These are phyloP conservation scores for Podaxis rugospora DNA, from an alignment of 768 basidiomycete genomes.

Conservation along the genomic window DNA sequence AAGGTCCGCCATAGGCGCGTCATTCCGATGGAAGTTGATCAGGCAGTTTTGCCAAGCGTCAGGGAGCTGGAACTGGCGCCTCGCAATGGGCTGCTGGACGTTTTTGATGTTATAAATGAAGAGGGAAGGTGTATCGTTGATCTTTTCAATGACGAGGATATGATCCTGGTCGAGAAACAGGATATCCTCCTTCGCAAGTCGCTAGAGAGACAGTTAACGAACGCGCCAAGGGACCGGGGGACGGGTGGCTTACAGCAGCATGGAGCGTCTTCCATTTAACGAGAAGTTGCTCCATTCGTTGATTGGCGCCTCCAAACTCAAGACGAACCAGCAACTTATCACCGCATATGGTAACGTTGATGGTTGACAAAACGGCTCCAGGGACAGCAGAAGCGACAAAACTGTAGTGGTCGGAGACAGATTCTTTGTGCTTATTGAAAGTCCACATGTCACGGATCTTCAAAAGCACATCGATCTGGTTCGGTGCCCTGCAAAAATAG, in stretches of 20 bases:
- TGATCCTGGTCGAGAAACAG: conserved; percentile 40
- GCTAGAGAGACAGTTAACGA: conserved; percentile 27
- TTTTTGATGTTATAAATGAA: conserved; percentile 44
- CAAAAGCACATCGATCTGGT: conserved; percentile 38
- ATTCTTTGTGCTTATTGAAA: conserved; percentile 45
- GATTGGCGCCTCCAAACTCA: conserved; percentile 29
- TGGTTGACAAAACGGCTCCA: conserved; percentile 29
- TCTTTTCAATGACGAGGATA: conserved; percentile 37
- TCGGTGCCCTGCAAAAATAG: conserved; percentile 30
- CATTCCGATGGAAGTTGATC: conserved; percentile 46
- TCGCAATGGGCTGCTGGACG: conserved; percentile 33
- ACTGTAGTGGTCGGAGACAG: conserved; percentile 10
- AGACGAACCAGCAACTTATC: conserved; percentile 39
- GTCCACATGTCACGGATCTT: conserved; percentile 53
- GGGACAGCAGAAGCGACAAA: conserved; percentile 16
- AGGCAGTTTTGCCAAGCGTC: conserved; percentile 42
- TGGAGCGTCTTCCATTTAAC: conserved; percentile 47
- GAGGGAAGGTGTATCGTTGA: conserved; percentile 32
- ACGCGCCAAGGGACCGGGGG: not conserved
- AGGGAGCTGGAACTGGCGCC: conserved; percentile 56
- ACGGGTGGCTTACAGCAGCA: conserved; percentile 32
- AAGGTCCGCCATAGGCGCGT: conserved; percentile 30
- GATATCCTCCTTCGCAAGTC: conserved; percentile 46
- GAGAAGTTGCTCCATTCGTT: conserved; percentile 39
- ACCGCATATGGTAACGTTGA: conserved; percentile 37